phyloP scores from a whole-genome alignment of 2,329 filamentous ascomycete genomes.

The Helotiales sp. region DNA sequence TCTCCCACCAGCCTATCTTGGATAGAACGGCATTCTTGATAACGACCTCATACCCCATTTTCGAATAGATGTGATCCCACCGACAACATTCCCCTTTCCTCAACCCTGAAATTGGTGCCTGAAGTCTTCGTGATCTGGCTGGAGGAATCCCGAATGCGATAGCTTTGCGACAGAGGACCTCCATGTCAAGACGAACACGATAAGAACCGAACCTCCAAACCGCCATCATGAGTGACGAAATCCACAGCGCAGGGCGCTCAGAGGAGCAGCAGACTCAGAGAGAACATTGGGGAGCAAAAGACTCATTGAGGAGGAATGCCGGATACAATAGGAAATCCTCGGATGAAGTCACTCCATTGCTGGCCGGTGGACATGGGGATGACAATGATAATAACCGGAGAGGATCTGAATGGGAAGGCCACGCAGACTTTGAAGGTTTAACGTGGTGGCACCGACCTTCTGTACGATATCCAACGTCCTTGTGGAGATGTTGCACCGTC shows the following conservation, averaged over 20 bases:
- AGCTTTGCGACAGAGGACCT: background rate
- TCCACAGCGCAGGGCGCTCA: background rate
- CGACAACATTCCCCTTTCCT: background rate
- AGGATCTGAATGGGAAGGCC: conserved; percentile 46
- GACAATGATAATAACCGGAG: conserved; percentile 7
- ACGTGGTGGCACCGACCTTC: conserved; percentile 65
- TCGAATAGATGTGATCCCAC: background rate
- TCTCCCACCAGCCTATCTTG: background rate
- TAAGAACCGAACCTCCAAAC: background rate
- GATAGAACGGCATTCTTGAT: background rate
- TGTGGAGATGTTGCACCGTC: background rate
- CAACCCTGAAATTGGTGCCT: background rate
- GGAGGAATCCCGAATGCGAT: background rate
- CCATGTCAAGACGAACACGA: background rate
- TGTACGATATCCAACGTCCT: conserved; percentile 43
- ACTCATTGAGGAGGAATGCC: conserved; percentile 26
- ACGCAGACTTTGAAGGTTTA: conserved; percentile 58
- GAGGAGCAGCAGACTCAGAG: background rate
- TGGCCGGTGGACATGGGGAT: conserved; percentile 24
- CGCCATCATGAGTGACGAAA: background rate
- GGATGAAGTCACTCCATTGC: conserved; percentile 25
- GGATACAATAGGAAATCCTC: conserved; percentile 9
- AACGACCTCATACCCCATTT: background rate
- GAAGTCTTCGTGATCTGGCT: background rate
- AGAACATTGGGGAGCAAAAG: conserved; percentile 26